These are phyloP conservation scores for Picochlorum sp. DNA, from an alignment of 139 green algal species.

Conservation along the genomic window DNA sequence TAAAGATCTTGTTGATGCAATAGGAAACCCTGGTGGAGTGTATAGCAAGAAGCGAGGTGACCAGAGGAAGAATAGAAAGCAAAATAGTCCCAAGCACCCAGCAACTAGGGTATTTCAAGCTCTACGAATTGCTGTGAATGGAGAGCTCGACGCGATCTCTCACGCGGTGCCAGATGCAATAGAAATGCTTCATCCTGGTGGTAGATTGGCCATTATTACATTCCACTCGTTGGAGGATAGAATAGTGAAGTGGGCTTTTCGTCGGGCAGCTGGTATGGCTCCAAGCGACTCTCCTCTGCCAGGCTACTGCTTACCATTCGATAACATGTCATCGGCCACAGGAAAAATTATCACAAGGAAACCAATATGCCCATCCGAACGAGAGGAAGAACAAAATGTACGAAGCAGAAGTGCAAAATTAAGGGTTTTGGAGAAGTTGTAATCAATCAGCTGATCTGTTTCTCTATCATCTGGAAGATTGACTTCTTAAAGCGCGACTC, in stretches of 20 bases:
- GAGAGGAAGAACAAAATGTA: constrained; percentile 58
- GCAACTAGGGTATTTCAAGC: constrained; percentile 81
- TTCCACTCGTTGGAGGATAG: constrained; percentile 95
- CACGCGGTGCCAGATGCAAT: constrained; percentile 45
- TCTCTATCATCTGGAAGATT: too few relatives aligned
- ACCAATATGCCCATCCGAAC: constrained; percentile 24
- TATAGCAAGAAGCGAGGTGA: constrained; percentile 3
- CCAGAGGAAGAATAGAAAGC: constrained; percentile 36
- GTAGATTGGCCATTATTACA: constrained; percentile 80
- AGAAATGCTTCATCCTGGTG: constrained; percentile 46
- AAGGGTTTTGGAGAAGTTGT: constrained; percentile 52
- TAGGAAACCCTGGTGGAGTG: constrained; percentile 43
- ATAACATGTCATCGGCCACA: not conserved
- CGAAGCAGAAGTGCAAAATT: constrained; percentile 84
- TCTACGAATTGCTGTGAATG: constrained; percentile 93
- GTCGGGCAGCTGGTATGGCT: constrained; percentile 38
- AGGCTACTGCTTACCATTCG: constrained; percentile 19
- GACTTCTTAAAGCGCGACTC: too few relatives aligned
- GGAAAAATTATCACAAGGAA: constrained; percentile 25
- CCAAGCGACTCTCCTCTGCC: constrained; percentile 15
- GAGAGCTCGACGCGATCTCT: constrained; percentile 70
- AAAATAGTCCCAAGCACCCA: constrained; percentile 48
- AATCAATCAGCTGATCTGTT: too few relatives aligned
- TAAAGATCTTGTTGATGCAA: constrained; percentile 43
- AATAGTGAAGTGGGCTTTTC: constrained; percentile 84